Base-by-base conservation (phyloP, 176 grass and related monocot species). In the Panicum miliaceum region DNA sequence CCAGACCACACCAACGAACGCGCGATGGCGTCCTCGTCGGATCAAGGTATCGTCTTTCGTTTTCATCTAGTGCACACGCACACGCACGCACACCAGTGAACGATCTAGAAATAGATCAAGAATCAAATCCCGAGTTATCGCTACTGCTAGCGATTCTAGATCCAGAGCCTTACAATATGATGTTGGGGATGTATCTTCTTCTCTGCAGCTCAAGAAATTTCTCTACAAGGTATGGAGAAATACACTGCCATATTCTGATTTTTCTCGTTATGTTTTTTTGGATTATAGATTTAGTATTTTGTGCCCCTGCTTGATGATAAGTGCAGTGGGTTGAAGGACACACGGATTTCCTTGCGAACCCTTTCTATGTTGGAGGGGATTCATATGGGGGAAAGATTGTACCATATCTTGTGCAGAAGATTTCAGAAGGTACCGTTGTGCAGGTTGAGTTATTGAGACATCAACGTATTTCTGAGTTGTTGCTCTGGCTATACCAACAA, bases 361-460 rank as follows among this genome's bases (percentile, higher is more conserved):
- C 77, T 77, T 82, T 90, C 59, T 90, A 82, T n/a, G 29, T 90
- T 78, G 67, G 57, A 27, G 88, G 88, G 27, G 88, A 86, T 69
- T 90, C 88, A 18, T 86, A 90, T 6, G 88, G 63, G 10, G 88
- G 88, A 73, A 90, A 85, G 46, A 35, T 85, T 16, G 61, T 65
- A 69, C 88, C 88, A 32, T 27, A 60, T 77, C 46, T 90, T 19
- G 61, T 63, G 15, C 68, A 86, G 51, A 60, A 76, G 75, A 48
- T 90, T 64, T 71, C 83, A 25, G 48, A 90, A 64, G 88, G 88
- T 90, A 78, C 10, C 4, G 18, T 4, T 67, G 35, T 20, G 36
- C 64, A 40, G 16, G 3, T 67, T 20, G 16, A 67, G 38, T 11
- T 19, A 3, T 38, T 40, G 0, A 10, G 40, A 5, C 19, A 41